These are phyloP conservation scores for Echeveria elegans DNA, from an alignment of 164 flowering plant species.

Conservation along the genomic window DNA sequence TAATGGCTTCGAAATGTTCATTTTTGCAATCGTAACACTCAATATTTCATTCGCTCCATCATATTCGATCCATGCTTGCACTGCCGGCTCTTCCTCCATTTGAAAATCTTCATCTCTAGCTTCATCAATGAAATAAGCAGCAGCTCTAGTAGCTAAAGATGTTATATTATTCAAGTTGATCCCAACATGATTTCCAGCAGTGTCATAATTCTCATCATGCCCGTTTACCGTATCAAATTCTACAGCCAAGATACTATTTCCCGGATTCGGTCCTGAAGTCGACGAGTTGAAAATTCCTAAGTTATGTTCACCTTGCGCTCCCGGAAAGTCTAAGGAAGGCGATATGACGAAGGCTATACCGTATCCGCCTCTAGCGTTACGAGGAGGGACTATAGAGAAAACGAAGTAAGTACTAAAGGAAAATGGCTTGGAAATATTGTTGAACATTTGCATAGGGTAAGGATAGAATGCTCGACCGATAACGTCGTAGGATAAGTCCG, in stretches of 20 bases:
- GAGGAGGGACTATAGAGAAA: slow-evolving; percentile 57
- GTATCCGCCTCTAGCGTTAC: slow-evolving; percentile 48
- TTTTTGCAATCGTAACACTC: slow-evolving; percentile 61
- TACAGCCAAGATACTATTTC: slow-evolving; percentile 35
- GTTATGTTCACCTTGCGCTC: slow-evolving; percentile 56
- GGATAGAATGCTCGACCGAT: slow-evolving; percentile 7
- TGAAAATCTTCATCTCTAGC: slow-evolving; percentile 21
- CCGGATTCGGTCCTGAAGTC: slow-evolving; percentile 29
- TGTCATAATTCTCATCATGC: slow-evolving; percentile 63
- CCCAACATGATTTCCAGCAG: slow-evolving; percentile 61
- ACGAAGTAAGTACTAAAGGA: slow-evolving; percentile 72
- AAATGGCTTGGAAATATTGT: slow-evolving; percentile 18
- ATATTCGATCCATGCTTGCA: slow-evolving; percentile 83
- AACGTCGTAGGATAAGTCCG: neutral
- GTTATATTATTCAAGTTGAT: slow-evolving; percentile 51
- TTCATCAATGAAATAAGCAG: slow-evolving; percentile 36
- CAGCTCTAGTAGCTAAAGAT: slow-evolving; percentile 24
- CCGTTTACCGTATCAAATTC: slow-evolving; percentile 64
- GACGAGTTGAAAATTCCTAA: slow-evolving; percentile 58
- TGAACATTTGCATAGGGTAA: neutral
- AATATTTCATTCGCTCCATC: slow-evolving; percentile 33
- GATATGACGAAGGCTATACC: slow-evolving; percentile 71
- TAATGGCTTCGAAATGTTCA: slow-evolving; percentile 28
- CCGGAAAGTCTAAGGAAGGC: slow-evolving; percentile 41
- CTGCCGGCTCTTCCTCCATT: slow-evolving; percentile 55